These are phyloP conservation scores for Apostasia shenzhenica DNA, from an alignment of 106 monocot species.

Conservation along the genomic window DNA sequence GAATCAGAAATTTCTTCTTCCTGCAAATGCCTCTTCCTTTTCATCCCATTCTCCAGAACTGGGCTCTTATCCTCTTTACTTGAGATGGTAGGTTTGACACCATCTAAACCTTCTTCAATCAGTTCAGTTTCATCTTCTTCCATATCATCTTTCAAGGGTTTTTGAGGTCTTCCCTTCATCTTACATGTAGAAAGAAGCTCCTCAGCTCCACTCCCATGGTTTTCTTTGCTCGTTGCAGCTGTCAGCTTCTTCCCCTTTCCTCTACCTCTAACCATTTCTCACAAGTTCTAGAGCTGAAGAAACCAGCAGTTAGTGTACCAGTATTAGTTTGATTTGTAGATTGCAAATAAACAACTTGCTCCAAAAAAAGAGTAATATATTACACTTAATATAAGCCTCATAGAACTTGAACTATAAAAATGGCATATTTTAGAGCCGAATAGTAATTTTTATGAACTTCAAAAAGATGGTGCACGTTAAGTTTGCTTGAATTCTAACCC, in stretches of 20 bases:
- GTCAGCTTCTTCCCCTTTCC: constrained; percentile 62
- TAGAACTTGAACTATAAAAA: too few relatives aligned
- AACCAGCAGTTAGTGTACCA: too few relatives aligned
- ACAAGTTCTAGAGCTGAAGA: background rate
- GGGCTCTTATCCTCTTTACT: too few relatives aligned
- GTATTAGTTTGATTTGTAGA: too few relatives aligned
- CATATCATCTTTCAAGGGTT: constrained; percentile 42
- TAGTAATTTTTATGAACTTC: too few relatives aligned
- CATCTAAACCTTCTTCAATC: constrained; percentile 21
- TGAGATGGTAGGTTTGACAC: constrained; percentile 12
- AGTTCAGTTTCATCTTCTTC: constrained; percentile 30
- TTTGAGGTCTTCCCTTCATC: constrained; percentile 52
- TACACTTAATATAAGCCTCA: too few relatives aligned
- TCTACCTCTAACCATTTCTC: constrained; percentile 65
- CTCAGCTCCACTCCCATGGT: constrained; percentile 33
- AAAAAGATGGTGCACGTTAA: too few relatives aligned
- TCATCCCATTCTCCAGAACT: constrained; percentile 21
- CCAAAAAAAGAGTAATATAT: too few relatives aligned
- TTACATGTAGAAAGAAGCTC: constrained; percentile 37
- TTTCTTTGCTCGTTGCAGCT: constrained; percentile 31
- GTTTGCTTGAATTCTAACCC: too few relatives aligned
- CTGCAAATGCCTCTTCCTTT: constrained; percentile 21
- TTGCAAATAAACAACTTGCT: too few relatives aligned
- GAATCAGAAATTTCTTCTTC: constrained; percentile 30
- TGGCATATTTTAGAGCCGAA: too few relatives aligned